Base-by-base conservation (phyloP, 192 early-diverging fungal genomes). In the Spizellomyces punctatus region DNA sequence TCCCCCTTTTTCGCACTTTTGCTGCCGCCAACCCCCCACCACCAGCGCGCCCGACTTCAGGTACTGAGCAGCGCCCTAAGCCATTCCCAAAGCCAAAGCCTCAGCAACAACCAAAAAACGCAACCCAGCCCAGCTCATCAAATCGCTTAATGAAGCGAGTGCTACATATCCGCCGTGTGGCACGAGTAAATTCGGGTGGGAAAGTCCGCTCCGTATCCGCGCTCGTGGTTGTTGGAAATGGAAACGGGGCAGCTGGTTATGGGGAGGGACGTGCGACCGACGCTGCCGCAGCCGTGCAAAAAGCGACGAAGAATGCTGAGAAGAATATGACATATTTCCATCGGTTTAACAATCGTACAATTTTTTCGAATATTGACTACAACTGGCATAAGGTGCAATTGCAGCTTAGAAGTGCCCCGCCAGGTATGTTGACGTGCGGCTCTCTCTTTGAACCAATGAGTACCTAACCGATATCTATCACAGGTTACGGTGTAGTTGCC, bases 161-260 rank as follows among this genome's bases (percentile, higher is more conserved):
- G 16, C 74, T 86, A 9, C 78, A 76, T 61, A 63, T 86, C 50
- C 74, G 85, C 22, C 71, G 75, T 22, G 82, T 86, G 27, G 71
- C 82, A 10, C 78, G 85, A 17, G 71, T 74, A 27, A 86, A 70
- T 36, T 70, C 64, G 22, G 79, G 79, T 59, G 85, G 85, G 8
- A 86, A 86, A 73, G 72, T 82, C 6, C 78, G 90, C 45, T 89
- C 89, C 42, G 89, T 94, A 84, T 95, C 93, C 44, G 94, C 94
- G 1, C 73, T 96, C 52, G 97, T 99, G 7, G 94, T 98, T 5
- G 96, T 99, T 6, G 97, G 97, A 6, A 94, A 97, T 73, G 93
- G 93, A 8, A 84, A 89, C 48, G 97, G 97, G 2, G 82, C 91
- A 47, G 95, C 94, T 7, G 96, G 97, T 17, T 96, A 91, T 73